Conservation (phyloP, 2,329 filamentous ascomycete genomes). For the Tolypocladium endophyticum region DNA sequence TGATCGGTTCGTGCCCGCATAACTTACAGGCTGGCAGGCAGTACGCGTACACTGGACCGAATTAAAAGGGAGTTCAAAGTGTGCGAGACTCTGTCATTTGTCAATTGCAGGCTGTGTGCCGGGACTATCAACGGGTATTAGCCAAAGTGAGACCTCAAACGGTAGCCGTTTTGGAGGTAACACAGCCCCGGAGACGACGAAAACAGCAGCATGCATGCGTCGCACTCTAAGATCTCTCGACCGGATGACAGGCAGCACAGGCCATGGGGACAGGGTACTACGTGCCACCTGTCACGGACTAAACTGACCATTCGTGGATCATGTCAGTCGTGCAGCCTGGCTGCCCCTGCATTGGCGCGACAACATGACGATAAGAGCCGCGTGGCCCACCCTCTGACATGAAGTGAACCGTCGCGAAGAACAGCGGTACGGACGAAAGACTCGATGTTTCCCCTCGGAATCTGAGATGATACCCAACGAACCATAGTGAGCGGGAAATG, state of each 20-base stretch:
- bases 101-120: neutral
- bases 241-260: too few species aligned
- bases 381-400: too few species aligned
- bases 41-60: neutral
- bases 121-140: neutral
- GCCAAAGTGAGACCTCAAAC: neutral
- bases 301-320: neutral
- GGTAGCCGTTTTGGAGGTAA: neutral
- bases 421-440: too few species aligned
- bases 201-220: neutral
- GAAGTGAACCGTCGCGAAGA: too few species aligned
- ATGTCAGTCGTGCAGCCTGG: neutral
- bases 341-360: neutral
- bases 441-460: too few species aligned
- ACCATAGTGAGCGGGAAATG: too few species aligned
- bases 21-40: neutral
- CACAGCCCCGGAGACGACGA: neutral
- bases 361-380: too few species aligned
- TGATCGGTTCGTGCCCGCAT: neutral
- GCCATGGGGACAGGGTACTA: too few species aligned
- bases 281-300: neutral
- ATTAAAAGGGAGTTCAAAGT: neutral
- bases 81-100: neutral
- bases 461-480: too few species aligned
- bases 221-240: neutral